These are phyloP conservation scores for Phlebopus sp. DNA, from an alignment of 1,284 basidiomycete genomes.

Conservation along the genomic window DNA sequence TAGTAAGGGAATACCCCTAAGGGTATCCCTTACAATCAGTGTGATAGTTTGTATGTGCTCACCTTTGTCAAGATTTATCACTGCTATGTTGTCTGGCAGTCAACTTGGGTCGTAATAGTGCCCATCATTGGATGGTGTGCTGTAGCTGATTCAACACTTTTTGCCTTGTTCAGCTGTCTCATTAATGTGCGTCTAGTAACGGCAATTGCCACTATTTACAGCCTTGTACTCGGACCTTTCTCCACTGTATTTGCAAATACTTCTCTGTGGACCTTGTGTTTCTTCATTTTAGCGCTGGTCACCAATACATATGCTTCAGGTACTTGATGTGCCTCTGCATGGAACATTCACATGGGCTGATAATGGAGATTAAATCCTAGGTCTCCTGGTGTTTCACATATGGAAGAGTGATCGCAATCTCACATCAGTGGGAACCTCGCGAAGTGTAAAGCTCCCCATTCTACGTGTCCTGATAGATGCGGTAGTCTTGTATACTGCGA, in stretches of 20 bases:
- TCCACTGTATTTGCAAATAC: too few species aligned
- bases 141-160: slow-evolving; percentile 4
- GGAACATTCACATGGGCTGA: not conserved
- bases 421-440: not conserved
- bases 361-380: slow-evolving; percentile 9
- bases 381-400: slow-evolving; percentile 15
- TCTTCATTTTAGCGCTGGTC: not conserved
- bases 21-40: too few species aligned
- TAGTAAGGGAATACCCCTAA: too few species aligned
- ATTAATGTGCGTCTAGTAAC: not conserved
- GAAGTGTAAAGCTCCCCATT: slow-evolving; percentile 15
- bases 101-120: slow-evolving; percentile 14
- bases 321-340: slow-evolving; percentile 3
- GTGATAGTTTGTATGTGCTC: too few species aligned
- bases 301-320: slow-evolving; percentile 13
- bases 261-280: too few species aligned
- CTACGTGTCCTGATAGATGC: slow-evolving; percentile 22
- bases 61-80: slow-evolving; percentile 19
- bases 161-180: not conserved
- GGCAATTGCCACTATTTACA: not conserved
- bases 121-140: slow-evolving; percentile 14
- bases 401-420: slow-evolving; percentile 10
- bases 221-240: too few species aligned
- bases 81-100: slow-evolving; percentile 25
- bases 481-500: slow-evolving; percentile 19